Base-by-base conservation (phyloP, 2,329 filamentous ascomycete genomes). In the Cladosporium cucumerinum region DNA sequence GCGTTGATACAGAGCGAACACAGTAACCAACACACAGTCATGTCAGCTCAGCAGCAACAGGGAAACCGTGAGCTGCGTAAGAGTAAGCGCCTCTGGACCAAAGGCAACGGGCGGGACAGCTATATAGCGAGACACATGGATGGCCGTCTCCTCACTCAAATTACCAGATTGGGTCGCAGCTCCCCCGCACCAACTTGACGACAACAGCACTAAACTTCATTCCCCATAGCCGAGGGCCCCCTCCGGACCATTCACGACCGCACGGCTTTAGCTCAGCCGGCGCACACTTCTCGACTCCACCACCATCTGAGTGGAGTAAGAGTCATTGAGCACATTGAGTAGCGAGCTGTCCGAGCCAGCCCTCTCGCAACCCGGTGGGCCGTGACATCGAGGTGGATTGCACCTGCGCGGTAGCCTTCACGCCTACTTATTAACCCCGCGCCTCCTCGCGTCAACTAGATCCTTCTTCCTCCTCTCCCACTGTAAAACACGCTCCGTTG, bases 311-410 rank as follows among this genome's bases (percentile, higher is more conserved):
- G 54, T 57, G 54, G 54, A 57, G 54, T 34, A 32, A 21, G 54
- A 57, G 54, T 34, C 54, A 21, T 10, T 11, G 54, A 39, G 28
- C 32, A 39, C 51, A 23, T 16, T 12, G 51, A n/a, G 51, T 28
- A 54, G 51, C 51, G 16, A 18, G 51, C 51, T 46, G 39, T 46
- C 39, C 39, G 39, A 46, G 39, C 39, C 51, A 54, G 16, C 51
- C 39, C 3, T n/a, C 39, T 10, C 32, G 63, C 65, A 54, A 54
- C 57, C 69, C 61, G 66, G 66, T 66, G 69, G 65, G 68, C 68
- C 67, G 69, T 63, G 63, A 51, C 60, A 63, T 69, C 68, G 69
- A 69, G 66, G 69, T 69, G 69, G 69, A 69, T 69, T 68, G 66
- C 58, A 57, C 64, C 28, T 63, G 43, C 34, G 34, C 34, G 5